Evolutionary conservation across 1,284 basidiomycete genomes (phyloP).

Genomic region (Ustilago bromivora): DNA sequence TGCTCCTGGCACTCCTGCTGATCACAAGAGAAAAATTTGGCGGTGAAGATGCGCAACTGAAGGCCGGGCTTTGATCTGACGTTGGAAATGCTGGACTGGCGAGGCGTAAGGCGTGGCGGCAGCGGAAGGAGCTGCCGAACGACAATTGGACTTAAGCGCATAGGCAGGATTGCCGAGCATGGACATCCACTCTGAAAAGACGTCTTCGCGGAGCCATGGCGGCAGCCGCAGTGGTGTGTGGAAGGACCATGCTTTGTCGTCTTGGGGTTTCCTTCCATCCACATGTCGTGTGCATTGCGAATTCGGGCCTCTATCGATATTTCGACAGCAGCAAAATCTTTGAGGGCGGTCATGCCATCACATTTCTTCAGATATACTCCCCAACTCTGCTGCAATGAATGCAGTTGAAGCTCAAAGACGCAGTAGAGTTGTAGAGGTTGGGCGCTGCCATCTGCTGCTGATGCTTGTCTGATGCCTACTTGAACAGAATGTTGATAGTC

Average conservation of each 20-base stretch:
- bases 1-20: conserved; percentile 19
- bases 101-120: not conserved
- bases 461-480: conserved; percentile 7
- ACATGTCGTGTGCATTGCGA: not conserved
- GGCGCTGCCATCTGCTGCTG: not conserved
- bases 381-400: too few species aligned
- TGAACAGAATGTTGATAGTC: not conserved
- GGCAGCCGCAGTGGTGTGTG: not conserved
- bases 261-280: not conserved
- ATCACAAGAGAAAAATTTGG: not conserved
- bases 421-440: not conserved
- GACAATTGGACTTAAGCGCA: not conserved
- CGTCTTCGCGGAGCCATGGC: not conserved
- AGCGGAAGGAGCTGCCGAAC: not conserved
- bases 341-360: not conserved
- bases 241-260: not conserved
- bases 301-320: conserved; percentile 6
- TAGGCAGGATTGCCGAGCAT: too few species aligned
- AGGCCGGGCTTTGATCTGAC: not conserved
- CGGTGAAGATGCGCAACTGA: not conserved
- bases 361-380: not conserved
- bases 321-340: conserved; percentile 6
- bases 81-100: not conserved
- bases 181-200: not conserved
- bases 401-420: not conserved